Conservation (phyloP, 805 yeast species). For the Candida maltosa region DNA sequence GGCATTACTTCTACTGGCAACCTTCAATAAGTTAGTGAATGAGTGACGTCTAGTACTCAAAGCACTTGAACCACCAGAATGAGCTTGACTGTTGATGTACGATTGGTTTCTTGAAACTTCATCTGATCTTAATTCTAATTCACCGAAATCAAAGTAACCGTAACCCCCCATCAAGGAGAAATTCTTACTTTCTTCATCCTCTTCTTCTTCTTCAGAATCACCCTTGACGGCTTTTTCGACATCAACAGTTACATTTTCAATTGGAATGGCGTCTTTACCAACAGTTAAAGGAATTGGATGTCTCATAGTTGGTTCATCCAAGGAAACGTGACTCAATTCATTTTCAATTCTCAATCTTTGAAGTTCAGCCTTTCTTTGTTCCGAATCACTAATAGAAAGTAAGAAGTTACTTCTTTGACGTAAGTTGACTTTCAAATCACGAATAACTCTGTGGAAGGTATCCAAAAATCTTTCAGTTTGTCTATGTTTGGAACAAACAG, state of each 20-base stretch:
- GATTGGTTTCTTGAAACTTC: constrained; percentile 29
- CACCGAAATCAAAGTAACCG: constrained; percentile 77
- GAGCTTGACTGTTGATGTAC: constrained; percentile 17
- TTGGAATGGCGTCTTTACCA: constrained; percentile 13
- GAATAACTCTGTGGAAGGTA: constrained; percentile 60
- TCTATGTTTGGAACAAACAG: constrained; percentile 83
- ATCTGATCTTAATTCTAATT: constrained; percentile 55
- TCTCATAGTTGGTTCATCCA: constrained; percentile 17
- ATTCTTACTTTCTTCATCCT: no score
- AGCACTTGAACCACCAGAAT: constrained; percentile 20
- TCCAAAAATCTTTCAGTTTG: constrained; percentile 78
- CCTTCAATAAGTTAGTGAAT: constrained; percentile 18
- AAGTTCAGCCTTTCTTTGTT: constrained; percentile 28
- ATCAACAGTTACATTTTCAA: constrained; percentile 11
- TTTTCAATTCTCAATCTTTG: constrained; percentile 30
- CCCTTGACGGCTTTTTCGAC: background rate
- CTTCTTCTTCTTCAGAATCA: constrained; percentile 22
- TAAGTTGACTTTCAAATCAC: constrained; percentile 54
- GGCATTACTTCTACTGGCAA: background rate
- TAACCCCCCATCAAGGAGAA: constrained; percentile 83
- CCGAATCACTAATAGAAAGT: constrained; percentile 28
- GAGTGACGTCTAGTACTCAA: constrained; percentile 30
- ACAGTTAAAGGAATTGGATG: constrained; percentile 23
- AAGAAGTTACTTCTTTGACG: constrained; percentile 33
- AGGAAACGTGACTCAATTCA: constrained; percentile 29